Percentiles rank a stretch among this genome's conserved stretches.
These are phyloP conservation scores for Tetragonia tetragonoides DNA, from an alignment of 148 eudicot species.

Conservation along the genomic window DNA sequence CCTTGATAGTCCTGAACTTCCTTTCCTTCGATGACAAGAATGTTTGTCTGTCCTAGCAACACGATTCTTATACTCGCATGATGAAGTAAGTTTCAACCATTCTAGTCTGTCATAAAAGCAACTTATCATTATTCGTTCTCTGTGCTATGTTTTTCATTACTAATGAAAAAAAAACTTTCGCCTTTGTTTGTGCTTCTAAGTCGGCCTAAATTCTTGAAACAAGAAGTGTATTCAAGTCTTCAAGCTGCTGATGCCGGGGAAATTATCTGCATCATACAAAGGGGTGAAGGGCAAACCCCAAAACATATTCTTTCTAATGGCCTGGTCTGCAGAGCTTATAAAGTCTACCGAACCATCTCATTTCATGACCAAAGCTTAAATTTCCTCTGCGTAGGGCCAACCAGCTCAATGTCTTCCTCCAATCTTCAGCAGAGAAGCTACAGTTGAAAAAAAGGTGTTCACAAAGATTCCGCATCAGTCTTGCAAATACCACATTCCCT, in stretches of 20 bases:
- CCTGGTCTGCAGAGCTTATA: conserved; percentile 53
- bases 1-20: conserved; percentile 94
- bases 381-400: no score
- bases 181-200: conserved; percentile 39
- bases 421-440: no score
- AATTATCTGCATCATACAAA: conserved; percentile 91
- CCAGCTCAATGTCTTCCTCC: no score
- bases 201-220: conserved; percentile 83
- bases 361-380: no score
- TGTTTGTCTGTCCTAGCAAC: conserved; percentile 87
- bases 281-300: conserved; percentile 95
- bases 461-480: no score
- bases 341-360: no score
- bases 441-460: no score
- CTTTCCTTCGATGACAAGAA: conserved; percentile 99
- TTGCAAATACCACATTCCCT: no score
- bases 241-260: conserved; percentile 75
- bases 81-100: conserved; percentile 43
- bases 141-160: conserved; percentile 16
- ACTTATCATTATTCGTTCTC: not conserved
- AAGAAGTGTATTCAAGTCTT: conserved; percentile 75
- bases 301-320: conserved; percentile 95
- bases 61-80: conserved; percentile 85
- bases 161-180: conserved; percentile 17
- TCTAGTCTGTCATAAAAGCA: conserved; percentile 9